Evolutionary conservation across 1,284 basidiomycete genomes (phyloP).

Genomic region (Apiotrichum porosum): DNA sequence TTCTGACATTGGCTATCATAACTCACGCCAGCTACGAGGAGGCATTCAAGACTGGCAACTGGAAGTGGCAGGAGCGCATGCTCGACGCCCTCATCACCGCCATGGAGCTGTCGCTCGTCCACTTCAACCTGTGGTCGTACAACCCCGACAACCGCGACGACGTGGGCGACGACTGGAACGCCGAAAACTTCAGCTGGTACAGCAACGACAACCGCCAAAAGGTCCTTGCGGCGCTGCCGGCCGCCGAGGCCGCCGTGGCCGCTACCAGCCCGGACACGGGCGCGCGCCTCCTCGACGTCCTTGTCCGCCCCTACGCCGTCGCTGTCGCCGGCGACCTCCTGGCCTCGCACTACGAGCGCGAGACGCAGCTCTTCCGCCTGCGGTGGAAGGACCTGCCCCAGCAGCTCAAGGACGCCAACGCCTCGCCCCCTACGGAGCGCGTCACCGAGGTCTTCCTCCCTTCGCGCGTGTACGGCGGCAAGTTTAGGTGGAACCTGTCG

Average conservation of each 20-base stretch:
- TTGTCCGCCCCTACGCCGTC: slow-evolving; percentile 56
- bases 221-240: slow-evolving; percentile 48
- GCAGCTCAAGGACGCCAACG: slow-evolving; percentile 23
- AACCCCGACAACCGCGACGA: slow-evolving; percentile 79
- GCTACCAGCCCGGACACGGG: slow-evolving; percentile 71
- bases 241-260: slow-evolving; percentile 33
- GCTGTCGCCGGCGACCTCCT: slow-evolving; percentile 41
- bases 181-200: slow-evolving; percentile 94
- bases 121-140: slow-evolving; percentile 91
- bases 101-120: slow-evolving; percentile 65
- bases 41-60: slow-evolving; percentile 69
- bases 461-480: slow-evolving; percentile 22
- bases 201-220: slow-evolving; percentile 50
- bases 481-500: slow-evolving; percentile 22
- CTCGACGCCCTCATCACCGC: slow-evolving; percentile 82
- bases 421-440: slow-evolving; percentile 52
- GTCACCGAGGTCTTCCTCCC: slow-evolving; percentile 80
- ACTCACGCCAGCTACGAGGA: slow-evolving; percentile 57
- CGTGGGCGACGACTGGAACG: slow-evolving; percentile 87
- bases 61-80: slow-evolving; percentile 74
- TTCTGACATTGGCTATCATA: not conserved
- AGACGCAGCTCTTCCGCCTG: slow-evolving; percentile 27
- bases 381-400: slow-evolving; percentile 25
- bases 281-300: slow-evolving; percentile 65
- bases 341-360: slow-evolving; percentile 24